Conservation (phyloP, 805 yeast genomes). For the Ogataea saltuana region DNA sequence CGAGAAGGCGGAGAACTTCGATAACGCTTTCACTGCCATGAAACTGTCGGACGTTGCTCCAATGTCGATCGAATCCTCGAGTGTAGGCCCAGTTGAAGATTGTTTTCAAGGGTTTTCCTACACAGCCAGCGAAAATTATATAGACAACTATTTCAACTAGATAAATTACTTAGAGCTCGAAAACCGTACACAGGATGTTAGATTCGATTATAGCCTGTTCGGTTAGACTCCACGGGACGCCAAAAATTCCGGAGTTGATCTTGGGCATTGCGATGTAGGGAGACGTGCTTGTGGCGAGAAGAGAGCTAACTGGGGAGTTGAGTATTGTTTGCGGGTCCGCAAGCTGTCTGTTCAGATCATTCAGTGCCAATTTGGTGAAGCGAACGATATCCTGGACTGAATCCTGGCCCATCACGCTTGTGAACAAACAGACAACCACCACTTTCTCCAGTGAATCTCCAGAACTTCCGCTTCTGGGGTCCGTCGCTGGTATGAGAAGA, state of each 20-base stretch:
- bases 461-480: slow-evolving; percentile 36
- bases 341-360: slow-evolving; percentile 45
- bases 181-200: slow-evolving; percentile 45
- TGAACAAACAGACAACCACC: slow-evolving; percentile 69
- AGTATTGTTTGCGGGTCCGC: slow-evolving; percentile 7
- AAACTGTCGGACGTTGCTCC: slow-evolving; percentile 24
- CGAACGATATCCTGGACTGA: slow-evolving; percentile 46
- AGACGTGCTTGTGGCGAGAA: not conserved
- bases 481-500: slow-evolving; percentile 41
- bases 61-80: slow-evolving; percentile 12
- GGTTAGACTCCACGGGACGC: slow-evolving; percentile 76
- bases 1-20: slow-evolving; percentile 75
- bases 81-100: slow-evolving; percentile 8
- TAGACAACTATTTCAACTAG: slow-evolving; percentile 31
- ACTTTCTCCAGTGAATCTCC: slow-evolving; percentile 27
- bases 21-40: slow-evolving; percentile 70
- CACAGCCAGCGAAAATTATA: slow-evolving; percentile 41
- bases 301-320: not conserved
- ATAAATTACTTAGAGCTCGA: slow-evolving; percentile 37
- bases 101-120: slow-evolving; percentile 47
- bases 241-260: slow-evolving; percentile 79
- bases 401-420: slow-evolving; percentile 58
- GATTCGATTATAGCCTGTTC: slow-evolving; percentile 47
- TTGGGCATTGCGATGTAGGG: slow-evolving; percentile 59
- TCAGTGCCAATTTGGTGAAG: slow-evolving; percentile 52